These are phyloP conservation scores for Mortierella sp. DNA, from an alignment of 371 early-diverging fungal genomes.

Conservation along the genomic window DNA sequence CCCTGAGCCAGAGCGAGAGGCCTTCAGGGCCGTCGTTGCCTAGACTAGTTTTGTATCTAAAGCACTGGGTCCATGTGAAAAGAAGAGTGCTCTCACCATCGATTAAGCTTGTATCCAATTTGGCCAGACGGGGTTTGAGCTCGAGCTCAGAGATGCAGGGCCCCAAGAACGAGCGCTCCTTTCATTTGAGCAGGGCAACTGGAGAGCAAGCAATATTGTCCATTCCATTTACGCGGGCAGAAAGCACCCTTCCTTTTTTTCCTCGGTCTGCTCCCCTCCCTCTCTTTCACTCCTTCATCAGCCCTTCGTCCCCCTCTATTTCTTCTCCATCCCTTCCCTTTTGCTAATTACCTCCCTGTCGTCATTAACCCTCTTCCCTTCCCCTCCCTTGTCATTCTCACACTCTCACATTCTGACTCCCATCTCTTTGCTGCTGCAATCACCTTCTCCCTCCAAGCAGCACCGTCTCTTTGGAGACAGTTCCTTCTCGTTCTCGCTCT, in stretches of 20 bases:
- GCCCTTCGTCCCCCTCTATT: neutral
- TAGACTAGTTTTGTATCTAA: neutral
- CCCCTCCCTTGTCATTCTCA: neutral
- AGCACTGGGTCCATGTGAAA: neutral
- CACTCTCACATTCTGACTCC: neutral
- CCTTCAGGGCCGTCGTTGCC: neutral
- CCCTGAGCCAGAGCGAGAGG: neutral
- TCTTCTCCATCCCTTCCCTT: neutral
- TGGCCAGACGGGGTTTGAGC: neutral
- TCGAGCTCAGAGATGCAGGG: slow-evolving; percentile 3
- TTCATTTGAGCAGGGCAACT: neutral
- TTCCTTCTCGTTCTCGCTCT: neutral
- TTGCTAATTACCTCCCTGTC: neutral
- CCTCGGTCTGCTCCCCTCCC: neutral
- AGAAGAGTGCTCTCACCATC: neutral
- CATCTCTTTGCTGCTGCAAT: neutral
- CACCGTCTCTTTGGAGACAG: neutral
- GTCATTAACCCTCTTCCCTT: neutral
- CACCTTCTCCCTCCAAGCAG: neutral
- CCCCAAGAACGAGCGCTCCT: neutral
- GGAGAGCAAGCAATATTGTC: neutral
- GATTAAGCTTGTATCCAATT: neutral
- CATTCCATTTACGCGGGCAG: neutral
- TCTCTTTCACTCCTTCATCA: neutral
- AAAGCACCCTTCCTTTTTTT: neutral